Evolutionary conservation across 352 stramenopile genomes (phyloP).

Genomic region (Phytophthora litchii): DNA sequence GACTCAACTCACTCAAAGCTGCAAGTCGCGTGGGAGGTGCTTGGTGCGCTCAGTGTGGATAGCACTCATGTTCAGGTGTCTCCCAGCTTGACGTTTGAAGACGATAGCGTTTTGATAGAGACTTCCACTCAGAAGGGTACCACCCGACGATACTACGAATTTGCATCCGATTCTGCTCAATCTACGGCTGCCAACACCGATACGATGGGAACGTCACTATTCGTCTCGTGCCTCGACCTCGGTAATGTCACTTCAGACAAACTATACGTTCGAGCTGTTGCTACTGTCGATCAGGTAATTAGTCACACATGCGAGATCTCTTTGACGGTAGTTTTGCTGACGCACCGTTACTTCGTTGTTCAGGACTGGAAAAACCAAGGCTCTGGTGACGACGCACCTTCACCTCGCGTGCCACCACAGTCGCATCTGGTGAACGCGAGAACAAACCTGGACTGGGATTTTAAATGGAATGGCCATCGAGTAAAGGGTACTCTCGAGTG

Average conservation of each 20-base stretch:
- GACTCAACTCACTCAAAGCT: constrained; percentile 42
- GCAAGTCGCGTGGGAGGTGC: constrained; percentile 79
- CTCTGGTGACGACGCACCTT: constrained; percentile 50
- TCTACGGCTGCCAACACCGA: constrained; percentile 45
- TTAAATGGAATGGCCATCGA: constrained; percentile 70
- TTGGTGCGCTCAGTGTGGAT: constrained; percentile 78
- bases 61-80: constrained; percentile 74
- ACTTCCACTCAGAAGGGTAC: constrained; percentile 49
- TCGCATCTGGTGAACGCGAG: constrained; percentile 85
- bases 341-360: neutral
- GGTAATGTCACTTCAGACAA: constrained; percentile 43
- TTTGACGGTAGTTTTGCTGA: neutral
- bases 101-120: constrained; percentile 49
- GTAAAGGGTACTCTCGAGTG: constrained; percentile 66
- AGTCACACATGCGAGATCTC: neutral
- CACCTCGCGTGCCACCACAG: constrained; percentile 72
- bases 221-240: constrained; percentile 67
- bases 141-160: constrained; percentile 71
- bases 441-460: constrained; percentile 68
- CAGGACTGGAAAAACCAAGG: constrained; percentile 73
- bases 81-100: constrained; percentile 52
- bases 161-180: constrained; percentile 41
- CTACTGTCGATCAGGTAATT: constrained; percentile 75
- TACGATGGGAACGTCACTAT: constrained; percentile 70
- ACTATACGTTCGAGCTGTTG: constrained; percentile 65